These are phyloP conservation scores for Penicillium hordei DNA, from an alignment of 2,329 filamentous ascomycete species.

Conservation along the genomic window DNA sequence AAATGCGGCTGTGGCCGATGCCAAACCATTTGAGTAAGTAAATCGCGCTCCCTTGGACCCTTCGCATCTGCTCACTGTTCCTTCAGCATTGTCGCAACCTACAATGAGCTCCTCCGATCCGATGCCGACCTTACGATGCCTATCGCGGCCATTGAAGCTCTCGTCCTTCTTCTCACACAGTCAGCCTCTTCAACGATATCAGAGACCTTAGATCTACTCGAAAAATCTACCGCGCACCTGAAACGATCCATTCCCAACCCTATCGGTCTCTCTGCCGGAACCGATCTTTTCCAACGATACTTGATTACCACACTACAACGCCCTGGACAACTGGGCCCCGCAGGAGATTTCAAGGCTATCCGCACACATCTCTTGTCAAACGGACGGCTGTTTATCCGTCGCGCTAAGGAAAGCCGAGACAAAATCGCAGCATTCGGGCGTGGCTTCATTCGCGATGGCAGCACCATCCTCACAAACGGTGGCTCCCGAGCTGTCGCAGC, in stretches of 20 bases:
- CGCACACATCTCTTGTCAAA: constrained; percentile 82
- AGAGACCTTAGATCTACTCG: constrained; percentile 86
- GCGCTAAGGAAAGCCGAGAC: constrained; percentile 80
- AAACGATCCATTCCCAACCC: constrained; percentile 81
- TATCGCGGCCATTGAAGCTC: constrained; percentile 86
- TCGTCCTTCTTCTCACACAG: constrained; percentile 81
- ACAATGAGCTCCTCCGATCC: constrained; percentile 61
- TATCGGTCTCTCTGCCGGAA: constrained; percentile 88
- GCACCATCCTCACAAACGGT: constrained; percentile 85
- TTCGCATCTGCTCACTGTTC: constrained; percentile 18
- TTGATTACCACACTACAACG: constrained; percentile 71
- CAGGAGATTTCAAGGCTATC: constrained; percentile 76
- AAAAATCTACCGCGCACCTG: constrained; percentile 72
- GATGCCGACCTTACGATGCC: constrained; percentile 92
- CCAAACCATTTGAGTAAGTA: constrained; percentile 43
- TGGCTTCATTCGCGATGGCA: constrained; percentile 74
- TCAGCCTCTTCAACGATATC: constrained; percentile 82
- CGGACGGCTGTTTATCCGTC: constrained; percentile 78
- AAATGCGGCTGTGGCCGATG: constrained; percentile 21
- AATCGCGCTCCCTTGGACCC: neutral
- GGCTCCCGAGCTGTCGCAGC: constrained; percentile 80
- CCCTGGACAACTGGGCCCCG: constrained; percentile 51
- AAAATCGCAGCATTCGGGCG: constrained; percentile 78
- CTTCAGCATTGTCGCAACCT: constrained; percentile 62
- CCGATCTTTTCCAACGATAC: constrained; percentile 93